Percentiles rank a stretch among this genome's conserved stretches.
Evolutionary conservation across 768 basidiomycete genomes (phyloP).

Genomic region (Mycena sanguinolenta): DNA sequence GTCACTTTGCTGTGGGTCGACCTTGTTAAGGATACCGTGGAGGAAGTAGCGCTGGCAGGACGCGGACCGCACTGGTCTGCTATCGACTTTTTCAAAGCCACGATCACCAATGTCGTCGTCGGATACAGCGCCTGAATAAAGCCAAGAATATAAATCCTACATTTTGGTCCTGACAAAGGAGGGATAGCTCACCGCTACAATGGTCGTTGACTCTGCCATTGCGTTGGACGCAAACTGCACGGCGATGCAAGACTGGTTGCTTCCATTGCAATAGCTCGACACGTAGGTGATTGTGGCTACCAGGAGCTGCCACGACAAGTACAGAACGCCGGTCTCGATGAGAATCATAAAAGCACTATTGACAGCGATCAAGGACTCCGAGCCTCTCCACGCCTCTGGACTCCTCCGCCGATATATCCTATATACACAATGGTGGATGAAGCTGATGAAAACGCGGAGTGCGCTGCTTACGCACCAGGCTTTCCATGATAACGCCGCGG

Average conservation of each 20-base stretch:
- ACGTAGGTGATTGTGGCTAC: conserved; percentile 8
- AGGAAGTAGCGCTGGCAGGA: not conserved
- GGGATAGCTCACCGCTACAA: conserved; percentile 8
- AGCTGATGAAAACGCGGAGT: not conserved
- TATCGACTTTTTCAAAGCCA: conserved; percentile 28
- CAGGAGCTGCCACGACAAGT: conserved; percentile 24
- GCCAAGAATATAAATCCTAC: conserved; percentile 8
- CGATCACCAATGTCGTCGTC: conserved; percentile 26
- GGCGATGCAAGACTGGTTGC: not conserved
- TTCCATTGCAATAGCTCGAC: conserved; percentile 17
- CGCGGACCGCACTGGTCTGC: conserved; percentile 18
- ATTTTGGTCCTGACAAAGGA: not conserved
- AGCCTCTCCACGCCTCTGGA: conserved; percentile 8
- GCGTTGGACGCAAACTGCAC: conserved; percentile 22
- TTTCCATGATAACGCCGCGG: conserved; percentile 22
- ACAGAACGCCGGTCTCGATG: conserved; percentile 22
- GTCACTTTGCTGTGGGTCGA: not conserved
- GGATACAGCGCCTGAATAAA: conserved; percentile 21
- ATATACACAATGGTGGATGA: no score
- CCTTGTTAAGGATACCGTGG: not conserved
- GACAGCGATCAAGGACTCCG: conserved; percentile 7
- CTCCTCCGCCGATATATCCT: conserved; percentile 8
- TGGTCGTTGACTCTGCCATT: conserved; percentile 21
- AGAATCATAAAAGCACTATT: conserved; percentile 16
- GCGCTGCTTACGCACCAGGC: conserved; percentile 14